phyloP scores from a whole-genome alignment of 2,329 filamentous ascomycete genomes.

The Trichoderma atrobrunneum region DNA sequence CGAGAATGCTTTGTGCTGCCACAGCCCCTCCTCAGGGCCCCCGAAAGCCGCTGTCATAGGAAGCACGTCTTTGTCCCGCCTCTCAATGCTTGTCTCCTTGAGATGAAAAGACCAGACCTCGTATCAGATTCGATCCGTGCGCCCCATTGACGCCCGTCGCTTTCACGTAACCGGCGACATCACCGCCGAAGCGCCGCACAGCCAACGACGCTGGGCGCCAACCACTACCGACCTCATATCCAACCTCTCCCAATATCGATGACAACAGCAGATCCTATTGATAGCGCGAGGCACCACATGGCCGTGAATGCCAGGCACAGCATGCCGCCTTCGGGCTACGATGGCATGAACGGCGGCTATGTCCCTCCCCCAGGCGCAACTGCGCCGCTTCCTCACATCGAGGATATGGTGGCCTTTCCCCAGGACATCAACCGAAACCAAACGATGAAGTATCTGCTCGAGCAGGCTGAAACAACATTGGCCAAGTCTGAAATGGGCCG shows the following conservation, averaged over 20 bases:
- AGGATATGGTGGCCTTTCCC: constrained; percentile 48
- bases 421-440: constrained; percentile 48
- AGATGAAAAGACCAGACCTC: constrained; percentile 12
- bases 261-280: constrained; percentile 21
- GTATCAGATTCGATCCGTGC: neutral
- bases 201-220: neutral
- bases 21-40: constrained; percentile 18
- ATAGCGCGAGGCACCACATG: constrained; percentile 31
- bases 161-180: neutral
- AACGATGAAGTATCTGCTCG: constrained; percentile 53
- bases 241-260: constrained; percentile 2
- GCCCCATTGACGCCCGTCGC: neutral
- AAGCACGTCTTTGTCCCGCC: neutral
- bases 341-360: constrained; percentile 30
- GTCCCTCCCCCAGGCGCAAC: constrained; percentile 25
- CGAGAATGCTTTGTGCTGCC: constrained; percentile 18
- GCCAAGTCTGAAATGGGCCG: constrained; percentile 60
- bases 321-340: constrained; percentile 29
- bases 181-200: neutral
- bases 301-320: constrained; percentile 32
- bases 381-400: constrained; percentile 49
- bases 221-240: neutral
- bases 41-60: constrained; percentile 9
- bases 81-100: constrained; percentile 9
- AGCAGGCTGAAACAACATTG: constrained; percentile 51